Evolutionary conservation across 108 stramenopile genomes (phyloP).

Genomic region (Cyclostephanos tholiformis): DNA sequence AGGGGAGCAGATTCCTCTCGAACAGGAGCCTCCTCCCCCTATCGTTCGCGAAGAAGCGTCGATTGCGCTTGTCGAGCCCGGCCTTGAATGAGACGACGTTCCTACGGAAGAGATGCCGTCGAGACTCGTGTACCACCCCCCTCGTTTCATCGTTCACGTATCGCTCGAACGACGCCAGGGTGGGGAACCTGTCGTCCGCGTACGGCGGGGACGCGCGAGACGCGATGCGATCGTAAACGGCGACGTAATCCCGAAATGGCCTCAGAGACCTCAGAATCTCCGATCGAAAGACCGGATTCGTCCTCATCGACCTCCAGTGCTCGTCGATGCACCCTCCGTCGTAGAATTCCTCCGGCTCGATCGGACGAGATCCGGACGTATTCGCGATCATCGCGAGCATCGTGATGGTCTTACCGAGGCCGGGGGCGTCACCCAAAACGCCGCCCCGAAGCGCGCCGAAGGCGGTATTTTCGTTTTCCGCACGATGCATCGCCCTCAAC

Average conservation of each 20-base stretch:
- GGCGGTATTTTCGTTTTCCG: slow-evolving; percentile 36
- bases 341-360: slow-evolving; percentile 55
- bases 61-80: slow-evolving; percentile 52
- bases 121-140: not conserved
- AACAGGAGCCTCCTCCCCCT: slow-evolving; percentile 42
- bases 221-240: slow-evolving; percentile 9
- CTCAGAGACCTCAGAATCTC: slow-evolving; percentile 37
- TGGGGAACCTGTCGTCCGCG: slow-evolving; percentile 44
- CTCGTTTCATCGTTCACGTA: slow-evolving; percentile 27
- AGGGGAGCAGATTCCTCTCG: slow-evolving; percentile 61
- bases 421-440: slow-evolving; percentile 83
- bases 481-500: slow-evolving; percentile 55
- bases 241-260: slow-evolving; percentile 24
- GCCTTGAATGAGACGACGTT: slow-evolving; percentile 47
- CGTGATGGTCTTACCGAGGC: slow-evolving; percentile 85
- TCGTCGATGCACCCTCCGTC: slow-evolving; percentile 31
- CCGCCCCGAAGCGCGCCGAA: slow-evolving; percentile 74
- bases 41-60: slow-evolving; percentile 34
- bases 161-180: slow-evolving; percentile 36
- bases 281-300: slow-evolving; percentile 29
- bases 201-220: slow-evolving; percentile 33
- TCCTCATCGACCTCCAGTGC: slow-evolving; percentile 38
- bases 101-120: slow-evolving; percentile 47
- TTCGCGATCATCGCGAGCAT: slow-evolving; percentile 62
- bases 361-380: slow-evolving; percentile 47